Evolutionary conservation across 768 basidiomycete genomes (phyloP).

Genomic region (Lactarius indigo): DNA sequence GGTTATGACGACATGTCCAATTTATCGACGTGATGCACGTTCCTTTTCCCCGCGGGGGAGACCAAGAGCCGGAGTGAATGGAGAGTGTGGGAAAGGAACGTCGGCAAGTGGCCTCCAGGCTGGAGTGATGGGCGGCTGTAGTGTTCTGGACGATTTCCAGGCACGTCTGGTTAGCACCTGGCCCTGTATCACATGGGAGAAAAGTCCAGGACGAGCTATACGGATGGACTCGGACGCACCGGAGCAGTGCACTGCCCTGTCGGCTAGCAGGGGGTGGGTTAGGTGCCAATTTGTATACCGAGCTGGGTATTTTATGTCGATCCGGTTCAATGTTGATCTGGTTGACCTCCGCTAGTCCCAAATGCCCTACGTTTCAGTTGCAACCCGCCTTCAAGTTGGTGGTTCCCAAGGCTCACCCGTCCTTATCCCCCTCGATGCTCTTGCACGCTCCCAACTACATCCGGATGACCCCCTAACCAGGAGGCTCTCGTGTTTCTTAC

Average conservation of each 20-base stretch:
- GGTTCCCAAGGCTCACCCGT: background rate
- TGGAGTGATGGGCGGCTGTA: background rate
- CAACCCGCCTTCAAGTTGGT: background rate
- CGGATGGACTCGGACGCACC: background rate
- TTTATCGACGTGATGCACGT: background rate
- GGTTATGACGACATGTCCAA: background rate
- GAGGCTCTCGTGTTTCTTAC: background rate
- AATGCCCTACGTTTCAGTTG: conserved; percentile 13
- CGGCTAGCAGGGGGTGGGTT: background rate
- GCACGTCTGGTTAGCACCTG: background rate
- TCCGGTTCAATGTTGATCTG: background rate
- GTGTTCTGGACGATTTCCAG: background rate
- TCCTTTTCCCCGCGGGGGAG: background rate
- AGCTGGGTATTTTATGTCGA: background rate
- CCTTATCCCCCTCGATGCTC: background rate
- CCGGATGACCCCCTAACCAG: background rate
- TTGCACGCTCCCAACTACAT: background rate
- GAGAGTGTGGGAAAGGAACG: background rate
- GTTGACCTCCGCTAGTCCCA: background rate
- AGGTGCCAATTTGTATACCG: background rate
- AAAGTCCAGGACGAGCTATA: background rate
- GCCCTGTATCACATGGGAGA: background rate
- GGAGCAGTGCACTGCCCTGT: background rate
- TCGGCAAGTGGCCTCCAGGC: background rate
- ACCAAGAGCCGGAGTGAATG: too few species aligned